Evolutionary conservation across 2,329 filamentous ascomycete species (phyloP), one percentile per base, ranked within the genome.

Genomic region (Aureobasidium zeae): DNA sequence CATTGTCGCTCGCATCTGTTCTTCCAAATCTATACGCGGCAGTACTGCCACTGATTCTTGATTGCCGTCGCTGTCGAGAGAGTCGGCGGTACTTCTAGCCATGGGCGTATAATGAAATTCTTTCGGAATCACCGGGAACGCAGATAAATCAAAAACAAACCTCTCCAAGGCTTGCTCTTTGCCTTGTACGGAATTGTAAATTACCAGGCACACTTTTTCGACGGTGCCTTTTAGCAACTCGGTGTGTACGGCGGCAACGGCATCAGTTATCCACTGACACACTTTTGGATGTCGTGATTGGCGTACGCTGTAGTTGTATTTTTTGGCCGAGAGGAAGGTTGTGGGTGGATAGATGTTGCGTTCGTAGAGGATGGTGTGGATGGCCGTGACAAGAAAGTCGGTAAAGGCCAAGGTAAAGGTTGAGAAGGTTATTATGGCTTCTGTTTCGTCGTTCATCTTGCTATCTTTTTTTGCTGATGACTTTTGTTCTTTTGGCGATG

Each of bases 221-320:
- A 78, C 72, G 44, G 64, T 67, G 51, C 72, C 70, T 59, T 62
- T 73, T 35, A 83, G 71, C 25, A 94, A 71, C 64, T 93, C 82
- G 3, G 68, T 70, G 48, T 76, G 71, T 16, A 87, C 75, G 25
- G 86, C 82, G 49, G 78, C 68, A 30, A 91, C 76, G 52, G 87
- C 86, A 60, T 91, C 83, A 57, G 73, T 76, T 63, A 94, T 79
- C 83, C 88, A 95, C 55, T 77, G 69, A 70, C 86, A 93, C 51
- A 94, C 83, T 53, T 77, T 76, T 0, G 88, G 86, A 62, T 94
- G 87, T 46, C 87, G 82, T 48, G 79, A 89, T 60, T 94, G 87
- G 55, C 83, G 81, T 33, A 93, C 82, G 21, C 86, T 75, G 47
- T 86, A 79, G 65, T 89, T 87, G 70, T 88, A 88, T 55, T 85